Evolutionary conservation across 78 protist genomes (phyloP).

Genomic region (Fonticula alba): DNA sequence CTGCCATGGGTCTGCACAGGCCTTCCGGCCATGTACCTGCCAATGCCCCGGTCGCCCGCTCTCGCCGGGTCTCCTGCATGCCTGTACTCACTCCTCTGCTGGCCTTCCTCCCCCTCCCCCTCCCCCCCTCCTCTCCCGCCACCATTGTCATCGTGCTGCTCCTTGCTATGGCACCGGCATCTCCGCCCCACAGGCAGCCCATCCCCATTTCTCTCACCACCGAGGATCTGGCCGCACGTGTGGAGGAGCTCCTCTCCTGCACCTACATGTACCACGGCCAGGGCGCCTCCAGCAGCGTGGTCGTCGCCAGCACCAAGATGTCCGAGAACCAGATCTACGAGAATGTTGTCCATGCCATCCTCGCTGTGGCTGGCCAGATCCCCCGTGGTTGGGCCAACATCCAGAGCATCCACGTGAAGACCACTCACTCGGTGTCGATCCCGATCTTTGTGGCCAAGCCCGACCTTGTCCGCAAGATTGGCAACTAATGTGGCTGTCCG

Average conservation of each 20-base stretch:
- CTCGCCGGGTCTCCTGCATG: background rate
- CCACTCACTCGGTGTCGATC: conserved; percentile 11
- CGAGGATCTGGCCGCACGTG: too few relatives aligned
- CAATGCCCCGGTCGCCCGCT: background rate
- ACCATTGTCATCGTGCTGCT: too few relatives aligned
- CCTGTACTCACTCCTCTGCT: too few relatives aligned
- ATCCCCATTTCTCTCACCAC: too few relatives aligned
- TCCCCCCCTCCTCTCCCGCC: too few relatives aligned
- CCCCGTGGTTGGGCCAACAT: conserved; percentile 2
- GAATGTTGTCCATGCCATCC: background rate
- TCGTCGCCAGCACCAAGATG: background rate
- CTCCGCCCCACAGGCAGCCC: too few relatives aligned
- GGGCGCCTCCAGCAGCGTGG: background rate
- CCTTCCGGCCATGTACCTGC: background rate
- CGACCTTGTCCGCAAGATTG: too few relatives aligned
- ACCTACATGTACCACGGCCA: background rate
- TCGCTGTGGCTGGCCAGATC: background rate
- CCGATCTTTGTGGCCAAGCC: too few relatives aligned
- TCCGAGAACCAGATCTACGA: background rate
- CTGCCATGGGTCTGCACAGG: background rate
- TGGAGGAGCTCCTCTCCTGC: too few relatives aligned
- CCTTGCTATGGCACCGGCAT: too few relatives aligned
- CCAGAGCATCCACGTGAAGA: conserved; percentile 13
- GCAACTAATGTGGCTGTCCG: too few relatives aligned
- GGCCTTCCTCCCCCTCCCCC: too few relatives aligned